These are phyloP conservation scores for Mucor mucedo DNA, from an alignment of 371 early-diverging fungal species.

Conservation along the genomic window DNA sequence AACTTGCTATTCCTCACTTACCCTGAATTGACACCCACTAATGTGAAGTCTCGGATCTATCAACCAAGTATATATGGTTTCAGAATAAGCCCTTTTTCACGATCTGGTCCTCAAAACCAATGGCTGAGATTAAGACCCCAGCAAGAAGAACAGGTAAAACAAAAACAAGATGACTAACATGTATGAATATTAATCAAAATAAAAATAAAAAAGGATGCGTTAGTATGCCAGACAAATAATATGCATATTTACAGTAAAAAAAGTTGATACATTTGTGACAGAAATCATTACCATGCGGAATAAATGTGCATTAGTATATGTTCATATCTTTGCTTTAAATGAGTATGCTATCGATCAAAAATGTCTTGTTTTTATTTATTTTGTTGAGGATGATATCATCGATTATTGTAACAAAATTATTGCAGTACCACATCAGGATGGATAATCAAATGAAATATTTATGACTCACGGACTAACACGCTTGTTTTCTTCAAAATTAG, in stretches of 20 bases:
- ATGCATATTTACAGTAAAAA: not conserved
- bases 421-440: too few relatives aligned
- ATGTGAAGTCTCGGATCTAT: slow-evolving; percentile 58
- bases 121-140: slow-evolving; percentile 73
- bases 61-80: slow-evolving; percentile 86
- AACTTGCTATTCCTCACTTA: slow-evolving; percentile 88
- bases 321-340: too few relatives aligned
- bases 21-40: slow-evolving; percentile 71
- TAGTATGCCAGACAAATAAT: not conserved
- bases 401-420: too few relatives aligned
- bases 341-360: too few relatives aligned
- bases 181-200: not conserved
- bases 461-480: too few relatives aligned
- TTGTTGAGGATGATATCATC: too few relatives aligned
- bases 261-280: too few relatives aligned
- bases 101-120: slow-evolving; percentile 74
- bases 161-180: slow-evolving; percentile 31
- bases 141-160: slow-evolving; percentile 40
- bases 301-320: too few relatives aligned
- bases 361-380: too few relatives aligned
- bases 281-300: too few relatives aligned
- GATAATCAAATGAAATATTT: too few relatives aligned
- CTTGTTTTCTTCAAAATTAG: too few relatives aligned
- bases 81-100: slow-evolving; percentile 62
- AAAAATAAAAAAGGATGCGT: not conserved